These are phyloP conservation scores for Bonnemaisonia californica DNA, from an alignment of 31 red algal genomes.

Conservation along the genomic window DNA sequence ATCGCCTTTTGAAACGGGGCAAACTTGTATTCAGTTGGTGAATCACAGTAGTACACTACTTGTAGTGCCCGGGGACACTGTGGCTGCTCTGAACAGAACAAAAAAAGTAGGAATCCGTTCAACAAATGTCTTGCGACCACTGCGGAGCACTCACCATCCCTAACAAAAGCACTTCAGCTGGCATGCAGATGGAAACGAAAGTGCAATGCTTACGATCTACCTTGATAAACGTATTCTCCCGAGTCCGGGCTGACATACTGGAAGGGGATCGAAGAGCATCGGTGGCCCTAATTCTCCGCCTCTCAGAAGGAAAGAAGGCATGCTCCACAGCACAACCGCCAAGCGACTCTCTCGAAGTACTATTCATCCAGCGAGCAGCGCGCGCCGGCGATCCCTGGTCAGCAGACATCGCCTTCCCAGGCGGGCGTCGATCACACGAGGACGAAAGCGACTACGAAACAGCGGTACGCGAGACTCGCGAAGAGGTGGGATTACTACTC, in stretches of 20 bases:
- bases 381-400: slow-evolving; percentile 78
- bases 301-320: background rate
- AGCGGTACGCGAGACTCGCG: slow-evolving; percentile 81
- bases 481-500: slow-evolving; percentile 72
- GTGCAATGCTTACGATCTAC: background rate
- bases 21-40: too few species aligned
- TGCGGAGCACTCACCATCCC: too few species aligned
- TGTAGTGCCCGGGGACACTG: too few species aligned
- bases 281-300: background rate
- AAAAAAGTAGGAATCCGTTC: too few species aligned
- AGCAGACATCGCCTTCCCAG: slow-evolving; percentile 84
- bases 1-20: too few species aligned
- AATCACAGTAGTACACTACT: too few species aligned
- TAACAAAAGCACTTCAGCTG: too few species aligned
- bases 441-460: slow-evolving; percentile 58
- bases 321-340: too few species aligned
- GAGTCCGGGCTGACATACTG: background rate
- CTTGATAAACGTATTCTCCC: background rate
- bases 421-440: slow-evolving; percentile 44
- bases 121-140: too few species aligned
- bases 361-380: slow-evolving; percentile 78
- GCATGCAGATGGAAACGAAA: background rate
- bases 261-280: background rate
- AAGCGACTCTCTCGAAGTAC: slow-evolving; percentile 33
- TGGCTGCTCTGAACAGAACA: too few species aligned